Conservation (phyloP, 2,329 filamentous ascomycete species). For the Nemania bipapillata region DNA sequence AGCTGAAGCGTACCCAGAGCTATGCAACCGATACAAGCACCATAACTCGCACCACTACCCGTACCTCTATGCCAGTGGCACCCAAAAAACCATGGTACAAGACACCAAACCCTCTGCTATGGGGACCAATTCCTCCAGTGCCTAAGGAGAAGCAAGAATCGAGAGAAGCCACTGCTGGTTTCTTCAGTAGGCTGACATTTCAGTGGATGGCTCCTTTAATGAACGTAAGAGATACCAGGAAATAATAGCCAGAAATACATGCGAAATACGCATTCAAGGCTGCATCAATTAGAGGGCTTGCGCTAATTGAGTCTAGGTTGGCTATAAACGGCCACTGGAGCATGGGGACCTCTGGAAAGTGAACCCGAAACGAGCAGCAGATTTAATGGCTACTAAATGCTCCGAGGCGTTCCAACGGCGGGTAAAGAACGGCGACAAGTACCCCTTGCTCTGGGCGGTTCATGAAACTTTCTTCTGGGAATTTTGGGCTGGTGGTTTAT, state of each 20-base stretch:
- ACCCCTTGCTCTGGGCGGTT: slow-evolving; percentile 81
- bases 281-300: neutral
- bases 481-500: slow-evolving; percentile 84
- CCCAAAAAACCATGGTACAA: slow-evolving; percentile 71
- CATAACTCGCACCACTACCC: slow-evolving; percentile 57
- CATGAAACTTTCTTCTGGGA: slow-evolving; percentile 88
- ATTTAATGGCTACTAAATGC: slow-evolving; percentile 73
- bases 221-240: slow-evolving; percentile 64
- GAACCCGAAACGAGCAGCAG: slow-evolving; percentile 80
- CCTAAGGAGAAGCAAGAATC: slow-evolving; percentile 66
- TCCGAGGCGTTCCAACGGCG: slow-evolving; percentile 75
- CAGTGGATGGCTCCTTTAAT: slow-evolving; percentile 93
- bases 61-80: slow-evolving; percentile 47
- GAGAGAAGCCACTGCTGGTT: slow-evolving; percentile 76
- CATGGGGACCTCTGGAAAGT: slow-evolving; percentile 88
- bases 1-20: slow-evolving; percentile 60
- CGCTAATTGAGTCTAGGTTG: slow-evolving; percentile 64
- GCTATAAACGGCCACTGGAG: slow-evolving; percentile 86
- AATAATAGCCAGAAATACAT: neutral
- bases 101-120: slow-evolving; percentile 69
- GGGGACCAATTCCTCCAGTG: slow-evolving; percentile 66
- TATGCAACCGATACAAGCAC: slow-evolving; percentile 65
- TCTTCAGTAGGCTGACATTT: slow-evolving; percentile 81
- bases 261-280: neutral
- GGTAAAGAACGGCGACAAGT: slow-evolving; percentile 73